phyloP scores from a whole-genome alignment of 257 asterid genomes.

The Solanum lignicaule region DNA sequence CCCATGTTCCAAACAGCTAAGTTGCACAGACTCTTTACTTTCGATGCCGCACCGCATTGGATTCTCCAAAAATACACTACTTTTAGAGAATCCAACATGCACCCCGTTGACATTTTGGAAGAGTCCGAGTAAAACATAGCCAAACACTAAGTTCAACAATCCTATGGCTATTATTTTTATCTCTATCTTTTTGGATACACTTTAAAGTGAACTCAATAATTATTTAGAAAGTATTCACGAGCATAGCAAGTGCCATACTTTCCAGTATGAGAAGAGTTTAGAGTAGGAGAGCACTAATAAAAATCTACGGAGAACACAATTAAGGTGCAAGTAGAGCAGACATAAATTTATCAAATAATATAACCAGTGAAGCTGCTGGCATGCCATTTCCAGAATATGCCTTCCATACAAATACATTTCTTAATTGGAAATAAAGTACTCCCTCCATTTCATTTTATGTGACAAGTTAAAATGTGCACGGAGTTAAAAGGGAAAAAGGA shows the following conservation, averaged over 20 bases:
- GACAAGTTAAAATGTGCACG: not conserved
- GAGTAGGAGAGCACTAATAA: not conserved
- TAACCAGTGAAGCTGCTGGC: not conserved
- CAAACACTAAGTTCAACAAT: not conserved
- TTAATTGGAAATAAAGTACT: not conserved
- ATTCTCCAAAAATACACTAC: no score
- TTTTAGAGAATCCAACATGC: no score
- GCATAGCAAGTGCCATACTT: not conserved
- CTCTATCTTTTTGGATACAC: not conserved
- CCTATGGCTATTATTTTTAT: not conserved
- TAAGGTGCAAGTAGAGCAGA: not conserved
- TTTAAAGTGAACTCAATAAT: not conserved
- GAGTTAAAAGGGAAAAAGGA: not conserved
- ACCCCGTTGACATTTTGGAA: no score
- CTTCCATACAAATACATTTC: not conserved
- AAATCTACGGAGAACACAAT: not conserved
- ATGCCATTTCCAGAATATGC: not conserved
- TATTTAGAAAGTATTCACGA: not conserved
- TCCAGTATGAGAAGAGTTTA: not conserved
- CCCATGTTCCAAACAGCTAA: not conserved
- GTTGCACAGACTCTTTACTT: no score
- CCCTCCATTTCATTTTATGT: not conserved
- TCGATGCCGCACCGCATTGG: no score
- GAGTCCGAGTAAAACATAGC: no score
- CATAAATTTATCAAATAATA: not conserved